Evolutionary conservation across 176 grass and related monocot genomes (phyloP).

Genomic region (Juncus inflexus): DNA sequence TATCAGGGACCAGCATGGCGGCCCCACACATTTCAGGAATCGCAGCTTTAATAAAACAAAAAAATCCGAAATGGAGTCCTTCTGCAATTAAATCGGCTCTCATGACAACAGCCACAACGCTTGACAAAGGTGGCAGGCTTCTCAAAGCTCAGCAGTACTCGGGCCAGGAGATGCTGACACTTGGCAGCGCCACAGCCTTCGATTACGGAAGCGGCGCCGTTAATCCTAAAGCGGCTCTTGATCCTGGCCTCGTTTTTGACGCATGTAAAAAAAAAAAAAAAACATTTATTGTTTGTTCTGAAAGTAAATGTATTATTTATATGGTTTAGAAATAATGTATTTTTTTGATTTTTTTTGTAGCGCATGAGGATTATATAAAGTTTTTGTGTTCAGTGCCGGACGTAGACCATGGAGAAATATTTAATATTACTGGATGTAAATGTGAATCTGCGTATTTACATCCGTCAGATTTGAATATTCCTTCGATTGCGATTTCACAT

Average conservation of each 20-base stretch:
- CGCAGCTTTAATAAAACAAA: conserved; percentile 93
- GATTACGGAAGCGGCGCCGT: conserved; percentile 96
- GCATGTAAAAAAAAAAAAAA: conserved; percentile 52
- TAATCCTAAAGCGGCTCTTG: conserved; percentile 80
- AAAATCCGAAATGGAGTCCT: conserved; percentile 92
- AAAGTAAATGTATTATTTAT: background rate
- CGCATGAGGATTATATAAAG: conserved; percentile 75
- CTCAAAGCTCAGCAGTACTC: conserved; percentile 83
- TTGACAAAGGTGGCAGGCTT: conserved; percentile 75
- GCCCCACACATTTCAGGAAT: conserved; percentile 95
- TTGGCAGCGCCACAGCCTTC: conserved; percentile 73
- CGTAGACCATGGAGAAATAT: conserved; percentile 52
- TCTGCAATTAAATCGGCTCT: conserved; percentile 90
- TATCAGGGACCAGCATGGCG: conserved; percentile 99
- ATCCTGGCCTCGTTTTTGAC: conserved; percentile 93
- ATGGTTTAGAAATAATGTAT: background rate
- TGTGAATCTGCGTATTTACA: conserved; percentile 47
- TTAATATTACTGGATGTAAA: conserved; percentile 50
- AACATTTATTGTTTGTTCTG: background rate
- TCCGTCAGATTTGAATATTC: conserved; percentile 74
- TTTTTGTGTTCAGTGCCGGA: conserved; percentile 80
- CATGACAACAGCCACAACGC: conserved; percentile 84
- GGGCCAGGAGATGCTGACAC: conserved; percentile 58
- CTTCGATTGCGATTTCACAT: conserved; percentile 68
- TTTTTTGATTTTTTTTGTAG: conserved; percentile 40